Evolutionary conservation across 805 yeast species (phyloP).

Genomic region (Zygotorulaspora florentina): DNA sequence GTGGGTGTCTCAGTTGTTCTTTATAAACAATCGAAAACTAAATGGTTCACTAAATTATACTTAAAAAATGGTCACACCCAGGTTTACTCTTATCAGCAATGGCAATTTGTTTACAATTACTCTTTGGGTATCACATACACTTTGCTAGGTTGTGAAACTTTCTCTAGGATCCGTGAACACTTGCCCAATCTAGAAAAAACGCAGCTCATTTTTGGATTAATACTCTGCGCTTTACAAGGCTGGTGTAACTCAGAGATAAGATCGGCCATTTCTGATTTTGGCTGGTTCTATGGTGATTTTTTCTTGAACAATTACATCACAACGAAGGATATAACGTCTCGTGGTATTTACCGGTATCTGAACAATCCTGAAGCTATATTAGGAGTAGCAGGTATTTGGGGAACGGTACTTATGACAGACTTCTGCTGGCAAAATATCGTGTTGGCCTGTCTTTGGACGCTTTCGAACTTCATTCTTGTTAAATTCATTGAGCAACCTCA

Average conservation of each 20-base stretch:
- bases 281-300: slow-evolving; percentile 90
- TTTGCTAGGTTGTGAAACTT: slow-evolving; percentile 41
- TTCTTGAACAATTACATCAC: slow-evolving; percentile 54
- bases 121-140: slow-evolving; percentile 54
- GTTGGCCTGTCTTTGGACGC: slow-evolving; percentile 61
- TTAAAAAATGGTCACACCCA: slow-evolving; percentile 62
- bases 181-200: slow-evolving; percentile 27
- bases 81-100: slow-evolving; percentile 62
- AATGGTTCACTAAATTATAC: slow-evolving; percentile 61
- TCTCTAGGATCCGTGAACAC: slow-evolving; percentile 30
- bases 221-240: slow-evolving; percentile 54
- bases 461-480: slow-evolving; percentile 60
- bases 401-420: slow-evolving; percentile 54
- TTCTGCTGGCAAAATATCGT: slow-evolving; percentile 47
- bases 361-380: slow-evolving; percentile 78
- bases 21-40: slow-evolving; percentile 53
- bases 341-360: slow-evolving; percentile 76
- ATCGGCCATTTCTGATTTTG: slow-evolving; percentile 71
- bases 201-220: slow-evolving; percentile 52
- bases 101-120: slow-evolving; percentile 62
- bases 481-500: slow-evolving; percentile 74
- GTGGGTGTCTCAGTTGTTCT: slow-evolving; percentile 48
- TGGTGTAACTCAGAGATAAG: slow-evolving; percentile 69
- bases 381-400: slow-evolving; percentile 80
- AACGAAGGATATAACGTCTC: slow-evolving; percentile 55